Percentiles rank a stretch among this genome's conserved stretches.
Evolutionary conservation across 352 stramenopile genomes (phyloP).

Genomic region (Phytopythium cucurbitacearum): DNA sequence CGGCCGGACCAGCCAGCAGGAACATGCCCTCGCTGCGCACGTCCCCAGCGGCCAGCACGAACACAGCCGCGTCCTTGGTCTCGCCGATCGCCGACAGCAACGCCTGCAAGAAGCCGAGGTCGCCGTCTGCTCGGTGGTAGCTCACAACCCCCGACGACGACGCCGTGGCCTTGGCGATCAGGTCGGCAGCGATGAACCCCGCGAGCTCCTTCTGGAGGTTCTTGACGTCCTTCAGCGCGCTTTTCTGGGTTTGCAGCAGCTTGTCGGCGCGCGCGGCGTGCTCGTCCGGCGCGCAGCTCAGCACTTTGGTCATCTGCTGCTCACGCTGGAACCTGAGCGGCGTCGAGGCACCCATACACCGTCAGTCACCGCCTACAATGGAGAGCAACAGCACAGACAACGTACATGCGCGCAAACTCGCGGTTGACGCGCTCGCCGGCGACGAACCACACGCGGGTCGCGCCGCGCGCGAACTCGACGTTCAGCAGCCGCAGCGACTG

Average conservation of each 20-base stretch:
- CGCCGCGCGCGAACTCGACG: conserved; percentile 57
- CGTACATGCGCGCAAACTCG: conserved; percentile 73
- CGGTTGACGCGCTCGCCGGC: conserved; percentile 73
- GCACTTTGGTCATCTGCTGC: conserved; percentile 61
- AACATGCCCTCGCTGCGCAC: conserved; percentile 54
- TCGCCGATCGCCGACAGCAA: conserved; percentile 45
- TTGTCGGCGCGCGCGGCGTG: conserved; percentile 64
- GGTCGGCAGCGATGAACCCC: conserved; percentile 33
- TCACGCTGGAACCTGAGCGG: conserved; percentile 48
- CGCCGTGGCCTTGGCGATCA: conserved; percentile 24
- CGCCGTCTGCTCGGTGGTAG: conserved; percentile 57
- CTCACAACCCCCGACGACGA: conserved; percentile 19
- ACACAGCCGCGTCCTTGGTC: conserved; percentile 27
- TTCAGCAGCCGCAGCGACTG: conserved; percentile 69
- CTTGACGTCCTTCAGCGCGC: conserved; percentile 62
- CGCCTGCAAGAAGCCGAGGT: conserved; percentile 68
- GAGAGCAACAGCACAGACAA: neutral
- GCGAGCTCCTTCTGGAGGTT: conserved; percentile 68
- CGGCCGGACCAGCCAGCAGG: conserved; percentile 50
- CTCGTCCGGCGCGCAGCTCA: conserved; percentile 62
- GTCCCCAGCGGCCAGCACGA: conserved; percentile 53
- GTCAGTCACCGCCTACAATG: neutral
- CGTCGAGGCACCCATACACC: neutral
- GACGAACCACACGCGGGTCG: conserved; percentile 82
- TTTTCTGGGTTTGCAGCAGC: conserved; percentile 58